Conservation (phyloP, 495 filamentous ascomycete species). For the Penicillium alfredii region DNA sequence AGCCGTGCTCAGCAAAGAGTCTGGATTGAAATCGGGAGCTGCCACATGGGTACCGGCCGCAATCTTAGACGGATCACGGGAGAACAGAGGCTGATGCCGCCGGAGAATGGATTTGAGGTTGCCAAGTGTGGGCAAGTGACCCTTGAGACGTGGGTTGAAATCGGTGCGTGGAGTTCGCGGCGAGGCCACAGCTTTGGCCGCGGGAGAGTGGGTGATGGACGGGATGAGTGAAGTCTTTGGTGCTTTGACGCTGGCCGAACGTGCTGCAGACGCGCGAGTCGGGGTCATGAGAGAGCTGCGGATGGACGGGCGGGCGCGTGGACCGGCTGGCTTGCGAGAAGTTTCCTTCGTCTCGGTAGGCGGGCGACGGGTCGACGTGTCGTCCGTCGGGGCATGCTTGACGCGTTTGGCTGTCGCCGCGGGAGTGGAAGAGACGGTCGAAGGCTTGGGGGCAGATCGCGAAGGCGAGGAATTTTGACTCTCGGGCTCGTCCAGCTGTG, state of each 20-base stretch:
- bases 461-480: slow-evolving; percentile 21
- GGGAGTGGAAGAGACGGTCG: slow-evolving; percentile 21
- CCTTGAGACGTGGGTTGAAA: slow-evolving; percentile 43
- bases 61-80: slow-evolving; percentile 52
- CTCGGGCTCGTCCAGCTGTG: slow-evolving; percentile 57
- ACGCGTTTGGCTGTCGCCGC: slow-evolving; percentile 52
- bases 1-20: slow-evolving; percentile 38
- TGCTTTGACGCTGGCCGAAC: slow-evolving; percentile 53
- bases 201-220: slow-evolving; percentile 44
- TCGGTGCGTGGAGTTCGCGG: slow-evolving; percentile 43
- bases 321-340: slow-evolving; percentile 33
- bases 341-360: slow-evolving; percentile 32
- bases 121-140: slow-evolving; percentile 33
- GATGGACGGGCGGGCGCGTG: slow-evolving; percentile 30
- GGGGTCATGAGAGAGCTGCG: slow-evolving; percentile 63
- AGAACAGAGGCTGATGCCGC: slow-evolving; percentile 54
- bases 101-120: slow-evolving; percentile 59
- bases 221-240: slow-evolving; percentile 51
- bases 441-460: slow-evolving; percentile 35
- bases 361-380: slow-evolving; percentile 50
- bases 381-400: slow-evolving; percentile 53
- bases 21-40: slow-evolving; percentile 40
- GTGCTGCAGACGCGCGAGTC: slow-evolving; percentile 71
- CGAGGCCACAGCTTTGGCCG: slow-evolving; percentile 35
- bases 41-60: slow-evolving; percentile 56